Conservation (phyloP, 2,329 filamentous ascomycete species). For the Hymenoscyphus fraxineus region DNA sequence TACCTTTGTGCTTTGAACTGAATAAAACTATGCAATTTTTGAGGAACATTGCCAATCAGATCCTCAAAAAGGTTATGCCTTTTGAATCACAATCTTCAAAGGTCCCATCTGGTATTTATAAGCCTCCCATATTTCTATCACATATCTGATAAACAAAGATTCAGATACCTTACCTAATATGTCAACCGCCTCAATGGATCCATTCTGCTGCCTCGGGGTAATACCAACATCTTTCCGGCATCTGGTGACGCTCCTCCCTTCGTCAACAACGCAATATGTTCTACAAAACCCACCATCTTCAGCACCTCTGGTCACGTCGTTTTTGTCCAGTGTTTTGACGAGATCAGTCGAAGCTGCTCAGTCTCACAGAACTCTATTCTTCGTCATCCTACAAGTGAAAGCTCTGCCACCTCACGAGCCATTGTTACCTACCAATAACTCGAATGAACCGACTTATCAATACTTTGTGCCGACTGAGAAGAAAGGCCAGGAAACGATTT, state of each 20-base stretch:
- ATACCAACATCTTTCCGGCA: conserved; percentile 12
- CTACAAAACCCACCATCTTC: neutral
- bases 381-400: neutral
- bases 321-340: neutral
- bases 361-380: neutral
- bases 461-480: conserved; percentile 15
- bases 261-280: neutral
- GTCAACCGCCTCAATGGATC: neutral
- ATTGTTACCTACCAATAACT: no score
- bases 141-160: neutral
- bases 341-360: neutral
- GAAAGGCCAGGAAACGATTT: neutral
- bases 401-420: neutral
- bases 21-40: neutral
- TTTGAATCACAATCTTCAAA: neutral
- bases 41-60: neutral
- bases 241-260: neutral
- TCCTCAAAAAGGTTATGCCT: neutral
- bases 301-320: neutral
- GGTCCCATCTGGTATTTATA: neutral
- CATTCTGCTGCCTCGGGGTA: conserved; percentile 16
- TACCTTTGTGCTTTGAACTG: neutral
- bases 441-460: neutral
- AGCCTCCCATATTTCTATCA: neutral
- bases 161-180: neutral